Evolutionary conservation across 192 early-diverging fungal genomes (phyloP), one percentile per base, ranked within the genome.

Genomic region (Coemansia sp.): DNA sequence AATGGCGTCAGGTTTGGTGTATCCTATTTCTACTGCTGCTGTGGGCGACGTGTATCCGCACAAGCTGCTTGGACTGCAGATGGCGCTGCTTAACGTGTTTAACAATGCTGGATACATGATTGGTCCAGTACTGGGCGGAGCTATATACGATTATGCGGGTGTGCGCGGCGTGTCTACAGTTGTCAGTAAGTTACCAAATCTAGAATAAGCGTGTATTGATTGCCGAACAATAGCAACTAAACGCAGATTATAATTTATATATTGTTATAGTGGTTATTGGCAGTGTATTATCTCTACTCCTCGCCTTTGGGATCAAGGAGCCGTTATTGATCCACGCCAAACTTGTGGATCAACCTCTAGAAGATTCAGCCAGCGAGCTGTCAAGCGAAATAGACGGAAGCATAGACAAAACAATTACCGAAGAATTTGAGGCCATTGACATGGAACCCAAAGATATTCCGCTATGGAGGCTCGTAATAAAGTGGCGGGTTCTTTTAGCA

Each of bases 401-500:
- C 42, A 44, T 28, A n/a, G 44, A 50, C n/a, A 38, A 28, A 4
- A 61, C 47, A 21, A 34, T 50, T 36, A 34, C 28, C 6, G 59
- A 49, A 17, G 49, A 61, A 5, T 37, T 50, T 20, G 59, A 56
- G 9, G 12, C 46, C 5, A 61, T 20, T 19, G 34, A 49, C 23
- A 22, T 61, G 14, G 44, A 14, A 10, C 20, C 6, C 42, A 56
- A 56, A 20, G 60, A 54, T 22, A 79, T 79, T 64, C 60, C 71
- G 8, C 19, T 73, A 1, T 79, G 70, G 70, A 66, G 44, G 38
- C 65, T 79, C 2, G 51, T 67, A n/a, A 49, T 72, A 21, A 71
- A 79, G 25, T 79, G 77, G 77, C 77, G 70, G 26, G 77, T 79
- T 0, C 48, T 79, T 10, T 64, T 67, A 5, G 70, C 76, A 44